These are phyloP conservation scores for Cryptosporidium ubiquitum DNA, from an alignment of 169 alveolate species.

Conservation along the genomic window DNA sequence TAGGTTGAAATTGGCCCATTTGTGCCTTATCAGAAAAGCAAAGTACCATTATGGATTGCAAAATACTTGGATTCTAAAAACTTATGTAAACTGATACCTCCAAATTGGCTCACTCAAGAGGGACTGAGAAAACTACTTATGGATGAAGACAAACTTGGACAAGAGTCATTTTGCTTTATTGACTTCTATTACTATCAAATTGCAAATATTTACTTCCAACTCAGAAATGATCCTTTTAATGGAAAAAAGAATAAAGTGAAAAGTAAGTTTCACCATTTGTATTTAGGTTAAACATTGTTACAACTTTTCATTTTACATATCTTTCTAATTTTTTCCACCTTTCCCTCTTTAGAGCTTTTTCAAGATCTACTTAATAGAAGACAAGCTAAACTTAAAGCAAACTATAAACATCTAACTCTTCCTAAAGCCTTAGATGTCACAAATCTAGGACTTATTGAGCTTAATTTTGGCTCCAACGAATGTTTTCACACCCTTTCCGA, in stretches of 20 bases:
- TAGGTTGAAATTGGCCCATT: slow-evolving; percentile 71
- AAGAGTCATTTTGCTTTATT: background rate
- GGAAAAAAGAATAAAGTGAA: slow-evolving; percentile 44
- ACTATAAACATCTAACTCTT: slow-evolving; percentile 15
- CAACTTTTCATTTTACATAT: too few relatives aligned
- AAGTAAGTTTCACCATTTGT: slow-evolving; percentile 45
- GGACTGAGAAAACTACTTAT: slow-evolving; percentile 36
- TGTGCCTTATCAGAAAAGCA: slow-evolving; percentile 52
- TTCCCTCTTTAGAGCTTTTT: slow-evolving; percentile 10
- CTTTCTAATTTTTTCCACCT: background rate
- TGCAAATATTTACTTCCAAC: slow-evolving; percentile 34
- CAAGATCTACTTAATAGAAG: slow-evolving; percentile 52
- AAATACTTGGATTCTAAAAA: slow-evolving; percentile 45
- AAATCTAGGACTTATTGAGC: slow-evolving; percentile 36
- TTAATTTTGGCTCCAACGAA: slow-evolving; percentile 33
- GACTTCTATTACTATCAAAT: slow-evolving; percentile 39
- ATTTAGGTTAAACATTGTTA: too few relatives aligned
- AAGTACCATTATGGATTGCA: slow-evolving; percentile 64
- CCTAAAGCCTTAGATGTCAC: slow-evolving; percentile 42
- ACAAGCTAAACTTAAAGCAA: slow-evolving; percentile 53
- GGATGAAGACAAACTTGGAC: slow-evolving; percentile 55
- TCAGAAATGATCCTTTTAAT: slow-evolving; percentile 64
- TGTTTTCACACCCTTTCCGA: slow-evolving; percentile 53
- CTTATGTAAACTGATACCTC: slow-evolving; percentile 53
- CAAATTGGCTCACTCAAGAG: slow-evolving; percentile 61